phyloP scores from a whole-genome alignment of 2,329 filamentous ascomycete species.

The Hymenotorrendiella dingleyae region DNA sequence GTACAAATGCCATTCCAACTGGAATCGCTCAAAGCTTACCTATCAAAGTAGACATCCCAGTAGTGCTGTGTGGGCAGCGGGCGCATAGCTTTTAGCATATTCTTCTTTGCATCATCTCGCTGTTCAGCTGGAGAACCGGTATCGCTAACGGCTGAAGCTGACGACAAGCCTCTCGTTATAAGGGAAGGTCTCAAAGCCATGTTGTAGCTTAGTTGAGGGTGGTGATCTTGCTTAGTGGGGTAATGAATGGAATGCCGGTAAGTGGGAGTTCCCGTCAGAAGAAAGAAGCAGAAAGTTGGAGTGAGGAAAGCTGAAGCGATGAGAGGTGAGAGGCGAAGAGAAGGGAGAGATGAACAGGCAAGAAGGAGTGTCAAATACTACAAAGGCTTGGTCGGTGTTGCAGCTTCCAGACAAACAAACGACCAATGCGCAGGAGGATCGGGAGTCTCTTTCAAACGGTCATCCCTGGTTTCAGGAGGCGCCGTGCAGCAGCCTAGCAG shows the following conservation, averaged over 20 bases:
- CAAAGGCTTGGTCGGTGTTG: too few species aligned
- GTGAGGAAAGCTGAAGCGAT: neutral
- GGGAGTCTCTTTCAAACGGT: too few species aligned
- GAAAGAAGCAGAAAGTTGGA: neutral
- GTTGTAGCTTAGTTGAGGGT: conserved; percentile 11
- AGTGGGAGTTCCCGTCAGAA: neutral
- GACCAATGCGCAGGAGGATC: too few species aligned
- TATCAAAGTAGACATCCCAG: conserved; percentile 67
- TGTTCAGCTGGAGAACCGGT: conserved; percentile 65
- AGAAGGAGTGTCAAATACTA: too few species aligned
- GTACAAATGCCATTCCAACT: too few species aligned
- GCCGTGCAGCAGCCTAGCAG: too few species aligned
- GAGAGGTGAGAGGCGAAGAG: neutral
- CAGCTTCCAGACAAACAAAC: too few species aligned
- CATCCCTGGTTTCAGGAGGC: too few species aligned
- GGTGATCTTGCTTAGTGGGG: conserved; percentile 12
- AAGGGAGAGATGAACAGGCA: neutral
- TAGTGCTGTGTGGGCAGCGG: conserved; percentile 73
- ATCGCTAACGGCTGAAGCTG: conserved; percentile 53
- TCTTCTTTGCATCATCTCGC: conserved; percentile 76
- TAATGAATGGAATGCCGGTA: conserved; percentile 5
- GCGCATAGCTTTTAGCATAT: conserved; percentile 69
- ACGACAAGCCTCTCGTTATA: conserved; percentile 58
- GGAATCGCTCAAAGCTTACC: conserved; percentile 33
- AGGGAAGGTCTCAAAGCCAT: conserved; percentile 54